Evolutionary conservation across 306 rosid genomes (phyloP), one percentile per base, ranked within the genome.

Genomic region (Cicer pinnatifidum): DNA sequence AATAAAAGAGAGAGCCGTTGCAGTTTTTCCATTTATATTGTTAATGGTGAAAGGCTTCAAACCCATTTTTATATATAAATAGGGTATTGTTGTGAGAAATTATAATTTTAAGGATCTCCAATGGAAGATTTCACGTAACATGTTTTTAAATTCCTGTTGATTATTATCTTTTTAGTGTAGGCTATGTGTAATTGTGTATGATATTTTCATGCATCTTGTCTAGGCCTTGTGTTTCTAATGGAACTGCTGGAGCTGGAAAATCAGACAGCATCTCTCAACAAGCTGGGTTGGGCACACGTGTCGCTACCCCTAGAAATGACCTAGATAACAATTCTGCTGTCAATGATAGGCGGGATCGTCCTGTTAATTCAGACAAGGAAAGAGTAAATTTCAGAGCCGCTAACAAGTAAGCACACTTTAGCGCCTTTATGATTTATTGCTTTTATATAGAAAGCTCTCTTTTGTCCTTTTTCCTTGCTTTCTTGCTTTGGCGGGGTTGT

Each of bases 301-400:
- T 89, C 67, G 81, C 97, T 78, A 69, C 85, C 69, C 88, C 90
- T 75, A 87, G 90, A 84, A 65, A 80, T 64, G 97, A 92, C 59
- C 76, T 80, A 37, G 97, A 92, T 69, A 82, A 80, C 75, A 82
- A 71, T 81, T 80, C 90, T 73, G 72, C 82, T 20, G 56, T 75
- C 75, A 86, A 10, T 79, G 96, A 89, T 64, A 89, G 83, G 86
- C 87, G 90, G 77, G 97, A 92, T 50, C 92, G 85, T 76, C 83
- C 87, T 75, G 81, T 83, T 80, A 87, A 78, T 64, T 85, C 86
- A 57, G 97, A 89, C 71, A 92, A 89, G 86, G 97, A 92, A 81
- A 89, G 89, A 87, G 84, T 72, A 83, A 88, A 88, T 78, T 78
- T 81, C 66, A 90, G 90, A 87, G 84, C 86, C 40, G 78, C 81